Base-by-base conservation (phyloP, 345 rosid genomes). In the Aethionema arabicum region DNA sequence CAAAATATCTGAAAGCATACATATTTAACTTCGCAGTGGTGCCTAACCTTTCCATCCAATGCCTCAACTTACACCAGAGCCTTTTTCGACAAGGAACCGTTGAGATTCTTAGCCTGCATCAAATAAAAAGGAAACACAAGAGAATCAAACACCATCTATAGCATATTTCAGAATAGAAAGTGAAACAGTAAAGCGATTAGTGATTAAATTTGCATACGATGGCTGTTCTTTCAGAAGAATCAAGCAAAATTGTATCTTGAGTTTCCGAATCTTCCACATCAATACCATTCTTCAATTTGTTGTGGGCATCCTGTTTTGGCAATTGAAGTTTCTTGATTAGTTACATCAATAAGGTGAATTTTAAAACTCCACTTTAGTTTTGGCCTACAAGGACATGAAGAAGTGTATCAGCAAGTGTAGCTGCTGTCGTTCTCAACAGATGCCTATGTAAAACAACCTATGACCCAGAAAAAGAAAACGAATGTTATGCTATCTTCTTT, bases 21-120 rank as follows among this genome's bases (percentile, higher is more conserved):
- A n/a, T n/a, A n/a, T n/a, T n/a, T n/a, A n/a, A n/a, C n/a, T n/a
- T n/a, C n/a, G n/a, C n/a, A n/a, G n/a, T n/a, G n/a, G n/a, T n/a
- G n/a, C n/a, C n/a, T n/a, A 55, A 89, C 99, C 90, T 89, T 92
- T 44, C 99, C 97, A 78, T 92, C 97, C 79, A 89, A 73, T 70
- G 95, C 77, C 69, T 85, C 97, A 56, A 72, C 78, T 27, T 84
- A 83, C 4, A 72, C 79, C 73, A 87, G 69, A 60, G 91, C 97
- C 65, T 81, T 87, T 74, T 74, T 89, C 43, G 91, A 77, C 55
- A 89, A 79, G 53, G 86, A 27, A 65, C 86, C 83, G 0, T 79
- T 83, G 67, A 92, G 82, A 75, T 75, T 81, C 80, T 87, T 93
- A 40, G 91, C 99, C 97, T 92, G 76, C 62, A 62, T 33, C 72